Evolutionary conservation across 176 grass and related monocot species (phyloP).

Genomic region (Carex scoparia): DNA sequence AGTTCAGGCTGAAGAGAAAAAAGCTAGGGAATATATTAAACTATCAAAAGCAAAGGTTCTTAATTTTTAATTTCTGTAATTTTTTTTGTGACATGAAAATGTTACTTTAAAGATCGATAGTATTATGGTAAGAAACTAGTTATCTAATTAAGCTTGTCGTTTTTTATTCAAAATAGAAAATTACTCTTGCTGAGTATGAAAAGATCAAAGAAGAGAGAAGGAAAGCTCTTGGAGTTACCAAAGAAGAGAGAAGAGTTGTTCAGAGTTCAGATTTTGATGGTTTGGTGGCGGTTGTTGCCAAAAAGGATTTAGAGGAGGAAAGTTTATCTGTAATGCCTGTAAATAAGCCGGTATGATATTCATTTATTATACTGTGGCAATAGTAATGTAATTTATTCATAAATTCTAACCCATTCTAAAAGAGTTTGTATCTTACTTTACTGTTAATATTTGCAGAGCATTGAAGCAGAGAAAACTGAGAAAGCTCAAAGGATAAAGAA

Average conservation of each 20-base stretch:
- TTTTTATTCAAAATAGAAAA: conserved; percentile 23
- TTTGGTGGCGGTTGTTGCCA: conserved; percentile 10
- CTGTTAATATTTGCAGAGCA: neutral
- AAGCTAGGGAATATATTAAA: neutral
- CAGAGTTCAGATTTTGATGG: conserved; percentile 19
- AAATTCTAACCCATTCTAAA: neutral
- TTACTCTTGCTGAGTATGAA: conserved; percentile 53
- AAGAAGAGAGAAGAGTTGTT: conserved; percentile 23
- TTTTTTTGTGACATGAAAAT: neutral
- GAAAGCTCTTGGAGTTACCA: neutral
- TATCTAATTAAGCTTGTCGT: neutral
- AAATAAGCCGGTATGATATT: neutral
- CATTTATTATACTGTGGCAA: neutral
- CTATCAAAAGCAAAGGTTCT: neutral
- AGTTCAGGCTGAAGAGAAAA: neutral
- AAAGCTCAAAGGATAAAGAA: conserved; percentile 1
- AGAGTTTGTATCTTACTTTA: neutral
- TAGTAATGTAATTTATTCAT: neutral
- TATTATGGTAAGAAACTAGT: neutral
- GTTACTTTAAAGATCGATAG: neutral
- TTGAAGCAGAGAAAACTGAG: neutral
- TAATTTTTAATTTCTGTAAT: neutral
- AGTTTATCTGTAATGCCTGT: conserved; percentile 8
- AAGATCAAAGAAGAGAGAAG: conserved; percentile 32
- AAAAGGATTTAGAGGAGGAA: conserved; percentile 31